Base-by-base conservation (phyloP, 2,329 filamentous ascomycete genomes). In the Pseudogymnoascus sp. region DNA sequence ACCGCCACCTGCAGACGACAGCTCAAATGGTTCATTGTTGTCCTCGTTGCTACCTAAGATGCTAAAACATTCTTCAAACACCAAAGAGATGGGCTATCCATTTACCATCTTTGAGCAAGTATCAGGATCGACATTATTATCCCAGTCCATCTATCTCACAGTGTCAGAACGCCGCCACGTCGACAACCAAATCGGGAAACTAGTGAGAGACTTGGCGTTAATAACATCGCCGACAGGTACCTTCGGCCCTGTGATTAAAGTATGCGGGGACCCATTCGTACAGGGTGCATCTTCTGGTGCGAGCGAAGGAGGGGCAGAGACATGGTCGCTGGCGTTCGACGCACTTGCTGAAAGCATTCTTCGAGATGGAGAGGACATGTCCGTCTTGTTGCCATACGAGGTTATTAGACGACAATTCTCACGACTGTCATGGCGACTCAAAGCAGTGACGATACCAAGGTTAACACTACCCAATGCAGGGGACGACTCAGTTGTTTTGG, bases 321-420 rank as follows among this genome's bases (percentile, higher is more conserved):
- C 75, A 1, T 86, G 83, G 84, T 75, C 75, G 1, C 72, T 76
- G 30, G 80, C 82, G 0, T 86, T 86, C 59, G 76, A 81, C 37
- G 72, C 74, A 2, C 70, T 86, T 59, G 68, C 85, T 7, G 83
- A 86, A 63, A 74, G 75, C 0, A 72, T 82, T 2, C 68, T 86
- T 15, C 74, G 81, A 8, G 84, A 86, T 63, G 81, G 77, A 0
- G 83, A 86, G 67, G 82, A 85, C 63, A 76, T 81, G 72, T 75
- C 77, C 0, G 75, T 86, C 3, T 76, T 78, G 21, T 71, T 86
- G n/a, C 77, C 77, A 3, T 86, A 86, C 64, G 74, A 77, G 21
- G 70, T 74, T 3, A 77, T 86, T 2, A 74, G 83, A 56, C 69
- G 71, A 10, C 78, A 82, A n/a, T 79, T 81, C 60, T 68, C 73